Base-by-base conservation (phyloP, 345 rosid genomes). In the Excoecaria agallocha region DNA sequence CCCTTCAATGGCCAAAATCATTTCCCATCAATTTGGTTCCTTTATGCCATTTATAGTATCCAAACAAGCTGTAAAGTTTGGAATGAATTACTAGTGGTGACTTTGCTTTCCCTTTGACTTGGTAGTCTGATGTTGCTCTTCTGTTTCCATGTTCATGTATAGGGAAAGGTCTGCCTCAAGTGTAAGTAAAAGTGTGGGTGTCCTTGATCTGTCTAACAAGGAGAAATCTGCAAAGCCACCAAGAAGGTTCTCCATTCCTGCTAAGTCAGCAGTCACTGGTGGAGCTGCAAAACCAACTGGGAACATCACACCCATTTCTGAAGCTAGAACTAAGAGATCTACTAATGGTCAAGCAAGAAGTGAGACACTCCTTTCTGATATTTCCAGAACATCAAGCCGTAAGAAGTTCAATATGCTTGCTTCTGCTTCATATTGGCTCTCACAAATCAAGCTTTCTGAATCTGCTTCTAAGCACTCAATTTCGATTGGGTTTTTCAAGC, bases 401-500 rank as follows among this genome's bases (percentile, higher is more conserved):
- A 87, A 76, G 84, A 89, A 81, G 85, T 83, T 79, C 75, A 80
- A 70, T 76, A 75, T 50, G 43, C 76, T 91, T 43, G 78, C 84
- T 54, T 88, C 97, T 1, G 77, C 93, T 69, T 66, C 91, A 1
- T 92, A 91, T 70, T 94, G 98, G 98, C 69, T 91, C 22, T 25
- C 85, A 0, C 97, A 92, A 71, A 91, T 94, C 70, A 91, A 87
- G 88, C 84, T 87, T 60, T 86, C 95, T 19, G 97, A 94, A 81
- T 82, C 93, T 10, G 90, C 81, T 59, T 88, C 85, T 7, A 89
- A 87, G 83, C 98, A 95, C 52, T 81, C 91, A 0, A 77, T 95
- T 61, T 89, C 99, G 5, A 90, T 95, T 12, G 98, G 93, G 8
- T 92, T 95, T 75, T 92, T 95, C 81, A 92, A 89, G 81, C 98